Evolutionary conservation across 768 basidiomycete species (phyloP).

Genomic region (Leccinum disarticulatum): DNA sequence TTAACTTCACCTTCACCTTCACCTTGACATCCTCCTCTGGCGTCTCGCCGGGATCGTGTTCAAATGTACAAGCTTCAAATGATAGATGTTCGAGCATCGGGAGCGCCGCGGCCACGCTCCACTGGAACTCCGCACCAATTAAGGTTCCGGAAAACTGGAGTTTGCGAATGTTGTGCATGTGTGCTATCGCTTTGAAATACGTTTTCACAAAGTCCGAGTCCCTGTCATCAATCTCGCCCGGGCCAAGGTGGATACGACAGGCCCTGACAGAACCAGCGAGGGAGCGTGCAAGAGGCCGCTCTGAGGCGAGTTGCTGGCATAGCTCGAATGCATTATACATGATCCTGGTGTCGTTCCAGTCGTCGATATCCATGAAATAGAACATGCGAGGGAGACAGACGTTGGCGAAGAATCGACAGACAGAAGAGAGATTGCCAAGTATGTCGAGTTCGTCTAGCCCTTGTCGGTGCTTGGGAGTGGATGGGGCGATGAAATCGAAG

Average conservation of each 20-base stretch:
- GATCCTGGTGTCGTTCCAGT: too few species aligned
- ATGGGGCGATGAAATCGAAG: too few species aligned
- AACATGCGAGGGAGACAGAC: background rate
- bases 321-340: too few species aligned
- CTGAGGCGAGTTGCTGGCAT: too few species aligned
- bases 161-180: background rate
- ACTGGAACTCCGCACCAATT: background rate
- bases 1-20: background rate
- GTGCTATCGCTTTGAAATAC: background rate
- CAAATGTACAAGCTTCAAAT: too few species aligned
- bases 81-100: too few species aligned
- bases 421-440: background rate
- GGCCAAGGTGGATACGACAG: background rate
- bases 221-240: too few species aligned
- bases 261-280: background rate
- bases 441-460: background rate
- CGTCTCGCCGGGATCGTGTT: too few species aligned
- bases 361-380: too few species aligned
- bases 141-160: background rate
- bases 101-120: background rate
- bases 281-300: background rate
- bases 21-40: background rate
- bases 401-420: background rate
- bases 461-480: too few species aligned
- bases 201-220: too few species aligned